A percentile compares a stretch with the other conserved stretches of the same genome.
phyloP scores from a whole-genome alignment of 2,329 filamentous ascomycete species.

The Xylariaceae sp. region DNA sequence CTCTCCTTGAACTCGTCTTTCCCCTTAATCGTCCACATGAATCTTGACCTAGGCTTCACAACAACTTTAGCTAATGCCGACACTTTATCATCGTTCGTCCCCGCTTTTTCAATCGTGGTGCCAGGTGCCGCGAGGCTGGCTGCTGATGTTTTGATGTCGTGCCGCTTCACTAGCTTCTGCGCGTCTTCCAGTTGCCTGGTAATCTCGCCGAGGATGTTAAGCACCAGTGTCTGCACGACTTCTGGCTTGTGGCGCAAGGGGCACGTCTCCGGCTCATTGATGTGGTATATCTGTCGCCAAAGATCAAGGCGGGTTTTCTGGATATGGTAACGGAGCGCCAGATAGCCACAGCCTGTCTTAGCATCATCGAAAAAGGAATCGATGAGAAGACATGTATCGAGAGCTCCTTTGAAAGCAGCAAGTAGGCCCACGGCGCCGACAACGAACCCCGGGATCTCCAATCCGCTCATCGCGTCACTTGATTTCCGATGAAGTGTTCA shows the following conservation, averaged over 20 bases:
- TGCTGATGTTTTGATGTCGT: not conserved
- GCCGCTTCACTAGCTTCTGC: not conserved
- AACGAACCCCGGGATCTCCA: slow-evolving; percentile 3
- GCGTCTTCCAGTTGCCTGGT: not conserved
- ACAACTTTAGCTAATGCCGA: not conserved
- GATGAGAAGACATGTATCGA: slow-evolving; percentile 9
- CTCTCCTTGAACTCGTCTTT: slow-evolving; percentile 5
- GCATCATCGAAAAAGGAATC: slow-evolving; percentile 9
- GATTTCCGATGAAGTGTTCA: too few relatives aligned
- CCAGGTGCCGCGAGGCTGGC: not conserved
- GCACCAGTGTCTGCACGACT: not conserved
- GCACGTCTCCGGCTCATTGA: not conserved
- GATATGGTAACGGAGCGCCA: slow-evolving; percentile 5
- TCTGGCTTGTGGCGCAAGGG: slow-evolving; percentile 2
- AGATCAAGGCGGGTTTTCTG: slow-evolving; percentile 10
- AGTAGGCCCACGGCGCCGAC: not conserved
- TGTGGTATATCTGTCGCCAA: slow-evolving; percentile 5
- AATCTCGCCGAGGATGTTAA: slow-evolving; percentile 1
- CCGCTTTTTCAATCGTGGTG: not conserved
- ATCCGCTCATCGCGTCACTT: not conserved
- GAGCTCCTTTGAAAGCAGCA: slow-evolving; percentile 6
- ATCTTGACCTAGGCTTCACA: not conserved
- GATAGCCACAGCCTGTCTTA: slow-evolving; percentile 1
- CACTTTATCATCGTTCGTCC: not conserved
- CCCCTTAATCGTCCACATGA: slow-evolving; percentile 7